Evolutionary conservation across 805 yeast genomes (phyloP).

Genomic region (Myxozyma lipomycoides): DNA sequence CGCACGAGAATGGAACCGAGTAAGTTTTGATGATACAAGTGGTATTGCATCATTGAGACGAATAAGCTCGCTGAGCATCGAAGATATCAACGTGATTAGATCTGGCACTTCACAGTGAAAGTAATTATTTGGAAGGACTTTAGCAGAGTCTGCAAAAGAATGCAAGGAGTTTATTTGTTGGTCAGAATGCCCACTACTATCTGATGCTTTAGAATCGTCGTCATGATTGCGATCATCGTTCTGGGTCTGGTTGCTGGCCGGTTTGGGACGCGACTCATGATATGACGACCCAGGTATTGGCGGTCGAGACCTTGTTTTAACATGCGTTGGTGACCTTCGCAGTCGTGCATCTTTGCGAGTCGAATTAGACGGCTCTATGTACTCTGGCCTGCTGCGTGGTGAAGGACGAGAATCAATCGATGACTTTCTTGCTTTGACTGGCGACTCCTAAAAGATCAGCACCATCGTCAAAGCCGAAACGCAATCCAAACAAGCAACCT

Average conservation of each 20-base stretch:
- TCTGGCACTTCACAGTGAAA: conserved; percentile 66
- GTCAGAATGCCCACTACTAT: background rate
- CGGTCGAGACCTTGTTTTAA: background rate
- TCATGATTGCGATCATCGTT: background rate
- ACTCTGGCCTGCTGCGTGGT: too few relatives aligned
- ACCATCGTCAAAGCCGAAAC: too few relatives aligned
- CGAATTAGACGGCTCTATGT: too few relatives aligned
- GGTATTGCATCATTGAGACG: conserved; percentile 60
- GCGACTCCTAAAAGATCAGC: too few relatives aligned
- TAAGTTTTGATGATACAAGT: conserved; percentile 45
- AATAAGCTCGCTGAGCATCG: conserved; percentile 77
- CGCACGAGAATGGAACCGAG: conserved; percentile 89
- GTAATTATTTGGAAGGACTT: conserved; percentile 49
- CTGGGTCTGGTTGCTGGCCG: background rate
- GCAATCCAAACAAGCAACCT: too few relatives aligned
- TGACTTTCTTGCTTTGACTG: too few relatives aligned
- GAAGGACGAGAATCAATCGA: too few relatives aligned
- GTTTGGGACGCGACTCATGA: background rate
- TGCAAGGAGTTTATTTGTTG: background rate
- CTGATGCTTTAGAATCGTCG: background rate
- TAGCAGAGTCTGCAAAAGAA: conserved; percentile 3
- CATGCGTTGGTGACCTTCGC: background rate
- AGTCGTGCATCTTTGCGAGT: too few relatives aligned
- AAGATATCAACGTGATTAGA: conserved; percentile 62
- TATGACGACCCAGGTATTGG: background rate